Conservation (phyloP, 2,329 filamentous ascomycete species). For the Triangularia verruculosa region DNA sequence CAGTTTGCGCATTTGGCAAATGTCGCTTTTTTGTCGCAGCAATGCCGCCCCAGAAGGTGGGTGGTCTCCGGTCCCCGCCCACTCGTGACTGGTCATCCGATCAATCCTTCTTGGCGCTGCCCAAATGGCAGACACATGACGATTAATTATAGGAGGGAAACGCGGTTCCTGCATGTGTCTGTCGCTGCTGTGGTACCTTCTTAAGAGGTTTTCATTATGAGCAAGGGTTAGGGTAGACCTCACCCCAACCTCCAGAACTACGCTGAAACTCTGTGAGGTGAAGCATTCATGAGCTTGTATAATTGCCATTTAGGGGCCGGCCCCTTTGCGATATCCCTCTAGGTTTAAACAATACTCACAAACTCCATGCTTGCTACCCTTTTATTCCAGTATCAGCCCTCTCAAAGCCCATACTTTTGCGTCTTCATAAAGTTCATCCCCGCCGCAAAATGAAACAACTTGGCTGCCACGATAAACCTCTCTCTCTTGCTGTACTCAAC, state of each 20-base stretch:
- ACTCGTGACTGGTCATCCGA: conserved; percentile 1
- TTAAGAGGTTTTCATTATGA: not conserved
- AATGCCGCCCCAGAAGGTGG: not conserved
- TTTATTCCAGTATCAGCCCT: not conserved
- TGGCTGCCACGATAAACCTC: conserved; percentile 53
- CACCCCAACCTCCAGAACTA: no score
- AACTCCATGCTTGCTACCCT: not conserved
- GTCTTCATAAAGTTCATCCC: conserved; percentile 50
- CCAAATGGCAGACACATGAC: not conserved
- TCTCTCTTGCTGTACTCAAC: conserved; percentile 45
- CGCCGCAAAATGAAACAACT: conserved; percentile 59
- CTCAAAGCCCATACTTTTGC: conserved; percentile 3
- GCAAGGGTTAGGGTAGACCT: not conserved
- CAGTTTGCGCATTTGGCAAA: conserved; percentile 5
- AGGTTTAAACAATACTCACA: not conserved
- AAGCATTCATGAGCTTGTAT: not conserved
- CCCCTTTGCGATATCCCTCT: no score
- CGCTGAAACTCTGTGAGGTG: no score
- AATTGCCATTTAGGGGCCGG: not conserved
- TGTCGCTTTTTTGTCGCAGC: conserved; percentile 6
- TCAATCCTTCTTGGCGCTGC: not conserved
- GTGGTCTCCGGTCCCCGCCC: not conserved
- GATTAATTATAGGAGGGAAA: not conserved
- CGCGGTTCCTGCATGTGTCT: not conserved
- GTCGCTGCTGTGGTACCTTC: not conserved